Percentiles rank a stretch among this genome's conserved stretches.
Conservation (phyloP, 768 basidiomycete species). For the Coprinopsis marcescibilis region DNA sequence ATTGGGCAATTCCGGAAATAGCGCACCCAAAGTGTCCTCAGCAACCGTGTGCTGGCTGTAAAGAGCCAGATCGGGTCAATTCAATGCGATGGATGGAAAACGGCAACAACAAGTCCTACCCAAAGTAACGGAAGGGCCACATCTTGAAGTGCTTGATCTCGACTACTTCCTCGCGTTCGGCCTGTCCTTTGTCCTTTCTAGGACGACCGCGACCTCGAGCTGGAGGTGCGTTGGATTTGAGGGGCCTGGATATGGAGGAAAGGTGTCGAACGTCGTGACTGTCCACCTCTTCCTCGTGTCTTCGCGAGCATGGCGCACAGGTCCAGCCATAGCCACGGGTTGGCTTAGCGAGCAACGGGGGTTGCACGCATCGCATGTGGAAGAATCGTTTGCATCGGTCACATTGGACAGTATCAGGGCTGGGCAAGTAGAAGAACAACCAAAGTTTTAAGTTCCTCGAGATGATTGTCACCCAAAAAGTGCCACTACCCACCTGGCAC, state of each 20-base stretch:
- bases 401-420: slow-evolving; percentile 82
- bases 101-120: slow-evolving; percentile 54
- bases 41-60: slow-evolving; percentile 81
- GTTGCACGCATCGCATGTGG: slow-evolving; percentile 92
- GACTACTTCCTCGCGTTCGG: slow-evolving; percentile 72
- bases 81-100: slow-evolving; percentile 5
- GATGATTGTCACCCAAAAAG: too few species aligned
- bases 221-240: slow-evolving; percentile 69
- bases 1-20: background rate
- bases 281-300: slow-evolving; percentile 83
- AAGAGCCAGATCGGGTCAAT: slow-evolving; percentile 11
- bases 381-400: slow-evolving; percentile 90
- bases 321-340: slow-evolving; percentile 97
- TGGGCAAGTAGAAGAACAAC: slow-evolving; percentile 20
- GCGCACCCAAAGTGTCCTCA: slow-evolving; percentile 82
- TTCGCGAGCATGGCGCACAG: slow-evolving; percentile 86
- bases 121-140: slow-evolving; percentile 97
- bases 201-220: slow-evolving; percentile 70
- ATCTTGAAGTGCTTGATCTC: slow-evolving; percentile 81
- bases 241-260: slow-evolving; percentile 38
- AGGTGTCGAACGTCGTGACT: slow-evolving; percentile 64
- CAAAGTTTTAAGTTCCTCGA: background rate
- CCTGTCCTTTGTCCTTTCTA: slow-evolving; percentile 65
- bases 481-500: slow-evolving; percentile 60
- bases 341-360: slow-evolving; percentile 85